These are phyloP conservation scores for Paxillus involutus DNA, from an alignment of 768 basidiomycete genomes.

Conservation along the genomic window DNA sequence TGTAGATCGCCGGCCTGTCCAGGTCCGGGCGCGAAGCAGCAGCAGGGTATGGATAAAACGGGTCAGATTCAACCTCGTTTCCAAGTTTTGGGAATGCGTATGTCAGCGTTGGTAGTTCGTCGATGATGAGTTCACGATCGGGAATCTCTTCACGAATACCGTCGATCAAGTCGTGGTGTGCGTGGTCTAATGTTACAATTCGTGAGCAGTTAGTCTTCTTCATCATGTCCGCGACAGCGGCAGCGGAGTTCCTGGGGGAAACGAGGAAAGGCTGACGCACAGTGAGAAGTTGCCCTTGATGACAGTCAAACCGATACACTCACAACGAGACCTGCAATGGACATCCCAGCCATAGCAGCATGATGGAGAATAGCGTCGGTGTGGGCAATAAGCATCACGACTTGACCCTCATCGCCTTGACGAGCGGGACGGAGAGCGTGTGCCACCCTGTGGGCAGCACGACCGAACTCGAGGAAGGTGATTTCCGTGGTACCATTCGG, in stretches of 20 bases:
- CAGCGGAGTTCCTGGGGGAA: conserved; percentile 21
- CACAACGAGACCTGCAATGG: conserved; percentile 29
- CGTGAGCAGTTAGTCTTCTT: conserved; percentile 15
- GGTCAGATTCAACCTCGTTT: conserved; percentile 17
- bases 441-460: conserved; percentile 11
- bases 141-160: conserved; percentile 1
- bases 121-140: conserved; percentile 1
- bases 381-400: conserved; percentile 34
- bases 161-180: conserved; percentile 11
- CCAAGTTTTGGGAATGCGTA: conserved; percentile 38
- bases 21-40: conserved; percentile 2
- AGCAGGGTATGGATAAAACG: conserved; percentile 12
- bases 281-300: conserved; percentile 12
- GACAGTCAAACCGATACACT: neutral
- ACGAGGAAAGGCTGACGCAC: conserved; percentile 20
- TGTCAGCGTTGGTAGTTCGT: conserved; percentile 15
- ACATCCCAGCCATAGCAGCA: conserved; percentile 25
- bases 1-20: conserved; percentile 14
- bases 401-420: conserved; percentile 19
- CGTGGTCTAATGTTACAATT: conserved; percentile 10
- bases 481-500: no score
- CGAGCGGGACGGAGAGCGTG: conserved; percentile 21
- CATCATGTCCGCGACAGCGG: conserved; percentile 21
- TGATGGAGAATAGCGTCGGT: conserved; percentile 32
- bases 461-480: no score